Evolutionary conservation across 129 eudicot species (phyloP).

Genomic region (Pulicaria dysenterica): DNA sequence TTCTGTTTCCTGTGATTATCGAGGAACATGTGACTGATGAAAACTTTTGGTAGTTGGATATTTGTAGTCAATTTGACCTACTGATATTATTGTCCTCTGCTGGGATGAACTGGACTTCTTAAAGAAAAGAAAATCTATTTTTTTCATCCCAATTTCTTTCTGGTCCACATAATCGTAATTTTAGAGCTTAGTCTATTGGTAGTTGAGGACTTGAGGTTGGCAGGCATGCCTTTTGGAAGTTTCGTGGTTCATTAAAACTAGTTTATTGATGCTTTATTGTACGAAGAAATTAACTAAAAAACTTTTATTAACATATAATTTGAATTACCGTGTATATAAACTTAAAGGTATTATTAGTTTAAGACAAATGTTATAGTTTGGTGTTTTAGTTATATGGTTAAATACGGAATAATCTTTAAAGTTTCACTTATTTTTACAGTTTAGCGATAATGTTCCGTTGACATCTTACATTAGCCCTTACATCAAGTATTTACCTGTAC

Average conservation of each 20-base stretch:
- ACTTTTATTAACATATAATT: too few relatives aligned
- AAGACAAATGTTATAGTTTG: too few relatives aligned
- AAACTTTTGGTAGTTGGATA: constrained; percentile 10
- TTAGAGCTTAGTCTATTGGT: background rate
- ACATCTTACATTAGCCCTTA: too few relatives aligned
- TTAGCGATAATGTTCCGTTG: too few relatives aligned
- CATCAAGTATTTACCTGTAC: too few relatives aligned
- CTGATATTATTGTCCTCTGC: constrained; percentile 28
- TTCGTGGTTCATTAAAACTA: background rate
- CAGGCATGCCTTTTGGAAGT: background rate
- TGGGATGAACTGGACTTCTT: constrained; percentile 33
- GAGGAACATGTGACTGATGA: constrained; percentile 31
- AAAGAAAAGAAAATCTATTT: background rate
- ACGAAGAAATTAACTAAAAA: too few relatives aligned
- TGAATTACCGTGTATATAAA: too few relatives aligned
- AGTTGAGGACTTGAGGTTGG: background rate
- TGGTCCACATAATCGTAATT: constrained; percentile 5
- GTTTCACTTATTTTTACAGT: too few relatives aligned
- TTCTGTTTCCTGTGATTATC: constrained; percentile 27
- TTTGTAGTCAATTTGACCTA: constrained; percentile 17
- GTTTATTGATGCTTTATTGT: too few relatives aligned
- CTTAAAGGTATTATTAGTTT: too few relatives aligned
- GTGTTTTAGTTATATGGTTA: too few relatives aligned
- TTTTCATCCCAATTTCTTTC: background rate
- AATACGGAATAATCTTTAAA: too few relatives aligned